Evolutionary conservation across 2,329 filamentous ascomycete genomes (phyloP).

Genomic region (Neonectria magnoliae): DNA sequence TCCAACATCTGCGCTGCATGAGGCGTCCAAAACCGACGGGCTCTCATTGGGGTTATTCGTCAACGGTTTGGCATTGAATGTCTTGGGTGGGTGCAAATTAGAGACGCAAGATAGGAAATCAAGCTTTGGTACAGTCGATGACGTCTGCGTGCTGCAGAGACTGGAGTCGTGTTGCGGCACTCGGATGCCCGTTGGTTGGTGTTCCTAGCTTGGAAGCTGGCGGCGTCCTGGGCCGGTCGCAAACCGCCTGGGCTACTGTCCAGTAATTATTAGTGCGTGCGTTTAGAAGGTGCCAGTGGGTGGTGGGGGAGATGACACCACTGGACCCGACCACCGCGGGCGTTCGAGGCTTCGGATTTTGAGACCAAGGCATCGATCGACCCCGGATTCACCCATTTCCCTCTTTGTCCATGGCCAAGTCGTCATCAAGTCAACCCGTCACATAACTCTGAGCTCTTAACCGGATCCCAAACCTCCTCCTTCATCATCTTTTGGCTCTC

Average conservation of each 20-base stretch:
- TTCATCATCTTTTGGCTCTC: background rate
- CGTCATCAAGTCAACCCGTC: background rate
- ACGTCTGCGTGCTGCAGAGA: slow-evolving; percentile 31
- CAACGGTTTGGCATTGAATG: slow-evolving; percentile 23
- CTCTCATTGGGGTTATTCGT: background rate
- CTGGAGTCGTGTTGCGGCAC: background rate
- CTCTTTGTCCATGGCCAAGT: background rate
- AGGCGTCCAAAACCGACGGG: background rate
- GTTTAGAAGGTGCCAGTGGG: background rate
- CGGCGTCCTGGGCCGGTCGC: background rate
- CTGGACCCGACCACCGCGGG: slow-evolving; percentile 13
- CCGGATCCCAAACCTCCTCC: slow-evolving; percentile 4
- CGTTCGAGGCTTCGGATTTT: background rate
- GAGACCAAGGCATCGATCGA: slow-evolving; percentile 17
- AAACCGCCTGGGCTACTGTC: too few species aligned
- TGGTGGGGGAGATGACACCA: slow-evolving; percentile 24
- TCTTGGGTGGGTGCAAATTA: slow-evolving; percentile 16
- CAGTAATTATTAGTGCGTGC: background rate
- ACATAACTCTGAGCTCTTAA: background rate
- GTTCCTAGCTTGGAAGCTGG: background rate
- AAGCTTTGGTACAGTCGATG: slow-evolving; percentile 38
- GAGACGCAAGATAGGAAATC: slow-evolving; percentile 31
- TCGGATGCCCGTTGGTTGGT: background rate
- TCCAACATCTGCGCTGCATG: background rate
- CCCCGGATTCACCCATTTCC: background rate